Evolutionary conservation across 176 grass and related monocot species (phyloP).

Genomic region (Carex cristatella): DNA sequence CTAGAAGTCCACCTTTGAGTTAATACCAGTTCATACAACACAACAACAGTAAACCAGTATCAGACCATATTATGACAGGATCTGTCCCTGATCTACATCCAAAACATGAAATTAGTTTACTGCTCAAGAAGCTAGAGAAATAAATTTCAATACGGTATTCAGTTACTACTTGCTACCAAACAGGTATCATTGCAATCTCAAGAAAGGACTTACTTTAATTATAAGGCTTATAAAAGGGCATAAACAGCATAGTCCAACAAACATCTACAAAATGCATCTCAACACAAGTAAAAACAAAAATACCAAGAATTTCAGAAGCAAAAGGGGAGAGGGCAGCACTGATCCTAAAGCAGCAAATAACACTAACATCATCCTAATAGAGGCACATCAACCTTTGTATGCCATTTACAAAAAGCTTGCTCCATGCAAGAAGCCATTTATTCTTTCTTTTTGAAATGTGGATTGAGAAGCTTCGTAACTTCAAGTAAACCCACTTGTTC

Average conservation of each 20-base stretch:
- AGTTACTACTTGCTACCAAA: background rate
- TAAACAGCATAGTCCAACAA: conserved; percentile 10
- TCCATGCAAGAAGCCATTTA: background rate
- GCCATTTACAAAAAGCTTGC: conserved; percentile 2
- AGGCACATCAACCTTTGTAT: background rate
- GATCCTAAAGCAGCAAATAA: background rate
- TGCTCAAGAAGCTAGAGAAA: background rate
- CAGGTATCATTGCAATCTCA: background rate
- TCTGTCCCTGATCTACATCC: background rate
- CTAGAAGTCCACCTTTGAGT: background rate
- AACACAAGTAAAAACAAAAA: background rate
- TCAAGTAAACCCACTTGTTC: conserved; percentile 92
- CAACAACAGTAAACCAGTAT: background rate
- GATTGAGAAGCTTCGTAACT: conserved; percentile 69
- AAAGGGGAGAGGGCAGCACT: background rate
- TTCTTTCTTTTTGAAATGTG: conserved; percentile 73
- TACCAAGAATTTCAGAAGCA: background rate
- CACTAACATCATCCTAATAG: background rate
- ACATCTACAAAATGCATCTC: conserved; percentile 9
- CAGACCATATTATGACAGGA: background rate
- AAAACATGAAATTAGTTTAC: background rate
- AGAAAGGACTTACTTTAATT: background rate
- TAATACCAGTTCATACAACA: background rate
- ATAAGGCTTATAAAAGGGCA: background rate
- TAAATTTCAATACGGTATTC: background rate